Evolutionary conservation across 805 yeast species (phyloP), one percentile per base, ranked within the genome.

Genomic region (Crinitomyces ghanaensis): DNA sequence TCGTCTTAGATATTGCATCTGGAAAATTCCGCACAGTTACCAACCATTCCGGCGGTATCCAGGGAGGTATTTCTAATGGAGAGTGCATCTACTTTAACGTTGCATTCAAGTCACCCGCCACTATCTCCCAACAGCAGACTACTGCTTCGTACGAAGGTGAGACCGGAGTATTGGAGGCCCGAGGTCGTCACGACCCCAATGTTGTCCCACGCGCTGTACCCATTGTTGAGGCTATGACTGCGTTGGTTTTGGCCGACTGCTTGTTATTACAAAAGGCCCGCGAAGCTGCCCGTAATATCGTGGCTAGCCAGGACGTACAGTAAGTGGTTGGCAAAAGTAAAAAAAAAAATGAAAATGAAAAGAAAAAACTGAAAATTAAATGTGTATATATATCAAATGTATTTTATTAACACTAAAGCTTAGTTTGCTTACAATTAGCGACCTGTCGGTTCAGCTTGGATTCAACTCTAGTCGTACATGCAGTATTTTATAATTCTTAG

Each of bases 131-230:
- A 65, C 91, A 80, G 50, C 98, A 91, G 65, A 60, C 66, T 26
- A 91, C 98, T 12, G 72, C 84, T 18, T 72, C 91, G 30, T 91
- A 86, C 62, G 86, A 81, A 17, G 98, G 98, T 49, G 68, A 70
- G 45, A 74, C 63, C 32, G 98, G 98, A 53, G 73, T 77, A 6
- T 67, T 91, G 39, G 94, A 91, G 34, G 95, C 98, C 22, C 77
- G 88, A 57, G 98, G 98, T 36, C 81, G 98, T 69, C 98, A 91
- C 53, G 98, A 91, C 56, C 98, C 98, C 21, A 83, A 86, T 51
- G 98, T 91, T 35, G 93, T 93, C 14, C 98, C 98, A 45, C 76
- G 98, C 59, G 98, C 98, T 25, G 84, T 91, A 40, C 97, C 98
- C 33, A 91, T 91, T 51, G 97, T 91, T 19, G 98, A 91, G 65